Percentiles rank a stretch among this genome's conserved stretches.
phyloP scores from a whole-genome alignment of 2,329 filamentous ascomycete species.

The Stachybotrys elegans region DNA sequence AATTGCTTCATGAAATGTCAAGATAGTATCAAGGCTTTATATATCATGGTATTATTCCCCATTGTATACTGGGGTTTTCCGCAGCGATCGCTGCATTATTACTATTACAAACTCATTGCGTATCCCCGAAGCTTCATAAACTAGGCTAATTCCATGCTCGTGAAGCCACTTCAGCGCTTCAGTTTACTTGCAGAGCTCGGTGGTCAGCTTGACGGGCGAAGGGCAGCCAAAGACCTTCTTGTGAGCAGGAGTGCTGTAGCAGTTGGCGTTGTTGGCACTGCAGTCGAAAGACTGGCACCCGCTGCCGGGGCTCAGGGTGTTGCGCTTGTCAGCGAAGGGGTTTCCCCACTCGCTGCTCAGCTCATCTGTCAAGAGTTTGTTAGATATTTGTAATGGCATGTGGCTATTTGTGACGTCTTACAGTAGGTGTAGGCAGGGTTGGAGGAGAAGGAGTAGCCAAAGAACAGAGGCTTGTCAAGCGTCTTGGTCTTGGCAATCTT shows the following conservation, averaged over 20 bases:
- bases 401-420: too few relatives aligned
- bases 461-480: conserved; percentile 31
- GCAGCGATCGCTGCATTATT: too few relatives aligned
- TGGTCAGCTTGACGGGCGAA: conserved; percentile 30
- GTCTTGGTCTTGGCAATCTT: conserved; percentile 34
- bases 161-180: too few relatives aligned
- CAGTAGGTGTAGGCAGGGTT: conserved; percentile 34
- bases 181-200: conserved; percentile 22
- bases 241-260: conserved; percentile 32
- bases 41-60: too few relatives aligned
- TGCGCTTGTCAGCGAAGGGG: conserved; percentile 31
- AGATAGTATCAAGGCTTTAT: too few relatives aligned
- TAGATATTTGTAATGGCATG: too few relatives aligned
- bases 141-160: too few relatives aligned
- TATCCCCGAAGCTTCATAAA: too few relatives aligned
- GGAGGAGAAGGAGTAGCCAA: conserved; percentile 33
- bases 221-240: conserved; percentile 37
- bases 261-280: conserved; percentile 23
- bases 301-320: conserved; percentile 28
- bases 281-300: conserved; percentile 36
- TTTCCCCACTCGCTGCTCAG: conserved; percentile 27
- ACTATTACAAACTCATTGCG: too few relatives aligned
- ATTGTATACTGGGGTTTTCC: too few relatives aligned
- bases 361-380: not conserved
- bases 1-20: too few relatives aligned